Conservation (phyloP, 495 filamentous ascomycete genomes). For the Aspergillus homomorphus region DNA sequence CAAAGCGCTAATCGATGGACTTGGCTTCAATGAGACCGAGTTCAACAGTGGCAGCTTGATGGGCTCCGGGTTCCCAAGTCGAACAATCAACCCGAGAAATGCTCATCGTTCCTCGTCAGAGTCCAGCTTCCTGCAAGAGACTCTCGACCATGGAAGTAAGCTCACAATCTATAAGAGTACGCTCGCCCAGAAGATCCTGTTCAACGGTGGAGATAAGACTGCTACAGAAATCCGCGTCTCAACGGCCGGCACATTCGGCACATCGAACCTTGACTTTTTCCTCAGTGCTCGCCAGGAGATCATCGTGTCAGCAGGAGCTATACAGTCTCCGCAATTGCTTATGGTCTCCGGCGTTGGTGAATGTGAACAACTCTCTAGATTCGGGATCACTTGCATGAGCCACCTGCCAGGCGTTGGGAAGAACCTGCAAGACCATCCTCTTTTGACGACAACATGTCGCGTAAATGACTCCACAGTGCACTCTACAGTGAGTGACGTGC, state of each 20-base stretch:
- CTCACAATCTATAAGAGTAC: constrained; percentile 39
- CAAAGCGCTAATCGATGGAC: constrained; percentile 18
- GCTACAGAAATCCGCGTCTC: constrained; percentile 48
- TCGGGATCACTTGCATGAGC: constrained; percentile 39
- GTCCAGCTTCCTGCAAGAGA: constrained; percentile 37
- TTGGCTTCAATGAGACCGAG: constrained; percentile 30
- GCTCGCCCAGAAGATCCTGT: constrained; percentile 42
- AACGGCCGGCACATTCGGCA: constrained; percentile 24
- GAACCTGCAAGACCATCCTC: constrained; percentile 43
- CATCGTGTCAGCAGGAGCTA: constrained; percentile 52
- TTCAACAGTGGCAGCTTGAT: constrained; percentile 37
- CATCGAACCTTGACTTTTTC: constrained; percentile 32
- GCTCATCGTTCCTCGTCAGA: constrained; percentile 36
- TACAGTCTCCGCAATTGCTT: constrained; percentile 48
- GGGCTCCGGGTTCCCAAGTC: constrained; percentile 29
- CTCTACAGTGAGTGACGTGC: constrained; percentile 10
- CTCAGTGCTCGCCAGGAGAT: constrained; percentile 51
- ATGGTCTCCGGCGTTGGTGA: constrained; percentile 52
- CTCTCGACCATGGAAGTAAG: constrained; percentile 17
- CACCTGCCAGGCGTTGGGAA: constrained; percentile 49
- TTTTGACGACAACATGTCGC: constrained; percentile 24
- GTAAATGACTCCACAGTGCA: constrained; percentile 26
- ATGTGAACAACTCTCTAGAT: constrained; percentile 27
- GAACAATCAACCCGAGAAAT: constrained; percentile 35
- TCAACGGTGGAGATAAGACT: constrained; percentile 35